Evolutionary conservation across 139 green algal genomes (phyloP).

Genomic region (Asterochloris sp.): DNA sequence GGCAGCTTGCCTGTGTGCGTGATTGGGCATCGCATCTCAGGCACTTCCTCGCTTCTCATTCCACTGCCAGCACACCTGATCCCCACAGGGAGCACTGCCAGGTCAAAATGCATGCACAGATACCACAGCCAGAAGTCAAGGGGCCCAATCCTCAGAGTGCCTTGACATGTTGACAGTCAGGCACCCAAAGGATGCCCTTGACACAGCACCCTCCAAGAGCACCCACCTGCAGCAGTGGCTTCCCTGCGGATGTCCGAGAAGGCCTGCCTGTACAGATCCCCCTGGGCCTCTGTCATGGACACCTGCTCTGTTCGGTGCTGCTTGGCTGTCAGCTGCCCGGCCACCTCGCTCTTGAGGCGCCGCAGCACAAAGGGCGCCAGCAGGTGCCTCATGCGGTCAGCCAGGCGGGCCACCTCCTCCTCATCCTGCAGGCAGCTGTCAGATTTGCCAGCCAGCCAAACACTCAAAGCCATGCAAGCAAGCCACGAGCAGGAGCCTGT

Average conservation of each 20-base stretch:
- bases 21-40: too few relatives aligned
- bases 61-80: too few relatives aligned
- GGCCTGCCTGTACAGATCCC: slow-evolving; percentile 46
- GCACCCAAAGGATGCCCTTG: too few relatives aligned
- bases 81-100: too few relatives aligned
- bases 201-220: background rate
- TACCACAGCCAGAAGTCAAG: too few relatives aligned
- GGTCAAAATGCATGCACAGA: too few relatives aligned
- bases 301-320: slow-evolving; percentile 56
- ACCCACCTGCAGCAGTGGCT: background rate
- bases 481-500: background rate
- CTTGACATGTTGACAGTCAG: background rate
- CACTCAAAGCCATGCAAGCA: background rate
- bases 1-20: too few relatives aligned
- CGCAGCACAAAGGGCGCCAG: slow-evolving; percentile 89
- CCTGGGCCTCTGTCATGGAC: slow-evolving; percentile 58
- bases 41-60: too few relatives aligned
- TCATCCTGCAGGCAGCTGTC: slow-evolving; percentile 39
- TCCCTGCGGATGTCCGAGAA: slow-evolving; percentile 43
- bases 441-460: too few relatives aligned
- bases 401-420: slow-evolving; percentile 38
- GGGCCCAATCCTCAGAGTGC: too few relatives aligned
- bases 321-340: slow-evolving; percentile 78
- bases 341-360: slow-evolving; percentile 87
- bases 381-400: slow-evolving; percentile 77